phyloP scores from a whole-genome alignment of 2,329 filamentous ascomycete species.

The Dactylellina drechsleri region DNA sequence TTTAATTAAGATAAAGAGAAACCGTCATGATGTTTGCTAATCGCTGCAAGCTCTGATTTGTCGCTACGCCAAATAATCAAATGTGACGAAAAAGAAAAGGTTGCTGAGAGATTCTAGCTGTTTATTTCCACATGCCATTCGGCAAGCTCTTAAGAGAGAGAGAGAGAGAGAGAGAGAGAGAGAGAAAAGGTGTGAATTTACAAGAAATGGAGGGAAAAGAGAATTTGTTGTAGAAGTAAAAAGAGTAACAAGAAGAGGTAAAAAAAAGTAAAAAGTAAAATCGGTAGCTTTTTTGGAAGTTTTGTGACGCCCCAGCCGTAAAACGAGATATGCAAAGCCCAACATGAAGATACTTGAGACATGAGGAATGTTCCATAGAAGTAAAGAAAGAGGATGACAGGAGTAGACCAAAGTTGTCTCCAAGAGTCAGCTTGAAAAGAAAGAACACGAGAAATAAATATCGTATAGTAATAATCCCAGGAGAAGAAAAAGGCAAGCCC shows the following conservation, averaged over 20 bases:
- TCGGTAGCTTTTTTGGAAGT: constrained; percentile 49
- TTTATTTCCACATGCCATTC: constrained; percentile 10
- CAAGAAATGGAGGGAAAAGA: constrained; percentile 26
- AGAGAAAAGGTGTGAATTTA: constrained; percentile 19
- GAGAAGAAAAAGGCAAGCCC: constrained; percentile 22
- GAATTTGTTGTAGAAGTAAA: constrained; percentile 1
- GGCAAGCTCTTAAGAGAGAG: background rate
- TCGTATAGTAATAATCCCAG: constrained; percentile 10
- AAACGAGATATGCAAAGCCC: constrained; percentile 48
- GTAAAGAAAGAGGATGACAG: background rate
- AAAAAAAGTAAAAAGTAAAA: constrained; percentile 1
- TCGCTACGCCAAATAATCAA: no score
- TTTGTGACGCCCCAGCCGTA: constrained; percentile 54
- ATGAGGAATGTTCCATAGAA: constrained; percentile 1
- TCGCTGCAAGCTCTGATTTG: no score
- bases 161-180: constrained; percentile 9
- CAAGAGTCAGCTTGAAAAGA: background rate
- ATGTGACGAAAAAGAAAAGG: background rate
- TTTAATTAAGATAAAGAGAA: no score
- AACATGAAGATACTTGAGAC: constrained; percentile 17
- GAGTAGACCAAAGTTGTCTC: background rate
- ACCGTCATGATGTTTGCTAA: no score
- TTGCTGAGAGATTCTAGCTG: background rate
- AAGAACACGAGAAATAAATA: constrained; percentile 12
- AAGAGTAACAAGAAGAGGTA: constrained; percentile 5